Evolutionary conservation across 495 filamentous ascomycete species (phyloP).

Genomic region (Daldinia grandis): DNA sequence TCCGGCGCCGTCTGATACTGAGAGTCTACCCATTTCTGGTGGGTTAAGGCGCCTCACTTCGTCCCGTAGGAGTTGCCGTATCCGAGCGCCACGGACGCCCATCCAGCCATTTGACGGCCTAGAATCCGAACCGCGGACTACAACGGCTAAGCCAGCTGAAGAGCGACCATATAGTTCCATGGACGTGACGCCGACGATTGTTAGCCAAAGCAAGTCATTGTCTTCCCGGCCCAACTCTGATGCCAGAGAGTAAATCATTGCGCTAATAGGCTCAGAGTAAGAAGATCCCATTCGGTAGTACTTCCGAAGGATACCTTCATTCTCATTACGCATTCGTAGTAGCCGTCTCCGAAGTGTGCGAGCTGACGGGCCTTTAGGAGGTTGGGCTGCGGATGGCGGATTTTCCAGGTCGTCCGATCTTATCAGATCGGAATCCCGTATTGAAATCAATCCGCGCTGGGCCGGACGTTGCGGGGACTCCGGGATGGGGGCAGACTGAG

Average conservation of each 20-base stretch:
- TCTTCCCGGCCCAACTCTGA: conserved; percentile 96
- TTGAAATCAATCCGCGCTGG: conserved; percentile 58
- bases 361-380: conserved; percentile 70
- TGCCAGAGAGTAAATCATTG: conserved; percentile 90
- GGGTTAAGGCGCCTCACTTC: conserved; percentile 96
- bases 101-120: conserved; percentile 74
- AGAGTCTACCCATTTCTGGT: conserved; percentile 61
- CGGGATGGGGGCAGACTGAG: conserved; percentile 67
- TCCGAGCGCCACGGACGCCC: conserved; percentile 80
- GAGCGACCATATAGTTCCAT: conserved; percentile 90
- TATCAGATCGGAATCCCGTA: conserved; percentile 50
- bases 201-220: conserved; percentile 93
- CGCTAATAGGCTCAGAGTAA: conserved; percentile 93
- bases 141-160: conserved; percentile 80
- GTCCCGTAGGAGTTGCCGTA: conserved; percentile 85
- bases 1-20: conserved; percentile 67
- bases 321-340: conserved; percentile 75
- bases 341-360: conserved; percentile 74
- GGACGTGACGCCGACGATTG: conserved; percentile 90
- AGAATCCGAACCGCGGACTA: conserved; percentile 63
- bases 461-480: conserved; percentile 60
- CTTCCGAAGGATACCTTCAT: conserved; percentile 72
- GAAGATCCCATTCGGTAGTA: conserved; percentile 90
- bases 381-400: conserved; percentile 65
- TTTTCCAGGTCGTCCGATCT: conserved; percentile 52